phyloP scores from a whole-genome alignment of 257 asterid genomes.

The Solanum chilense region DNA sequence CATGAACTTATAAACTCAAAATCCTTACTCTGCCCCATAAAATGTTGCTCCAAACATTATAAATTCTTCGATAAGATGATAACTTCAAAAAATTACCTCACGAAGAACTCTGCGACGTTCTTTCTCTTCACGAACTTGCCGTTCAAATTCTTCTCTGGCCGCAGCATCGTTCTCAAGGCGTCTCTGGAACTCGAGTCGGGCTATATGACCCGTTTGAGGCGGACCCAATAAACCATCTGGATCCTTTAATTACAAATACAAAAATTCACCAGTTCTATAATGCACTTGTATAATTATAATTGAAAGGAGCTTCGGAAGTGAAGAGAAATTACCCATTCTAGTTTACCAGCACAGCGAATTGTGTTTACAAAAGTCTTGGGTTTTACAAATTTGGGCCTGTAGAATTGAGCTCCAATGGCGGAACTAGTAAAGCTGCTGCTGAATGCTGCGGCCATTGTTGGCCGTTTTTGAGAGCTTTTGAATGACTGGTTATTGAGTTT shows the following conservation, averaged over 20 bases:
- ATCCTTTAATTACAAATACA: constrained; percentile 35
- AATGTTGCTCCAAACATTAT: background rate
- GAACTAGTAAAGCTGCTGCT: constrained; percentile 28
- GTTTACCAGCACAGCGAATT: constrained; percentile 52
- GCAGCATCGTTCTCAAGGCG: constrained; percentile 59
- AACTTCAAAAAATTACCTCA: constrained; percentile 24
- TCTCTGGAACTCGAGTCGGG: constrained; percentile 52
- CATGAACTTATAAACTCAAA: no score
- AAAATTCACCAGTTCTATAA: background rate
- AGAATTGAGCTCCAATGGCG: constrained; percentile 13
- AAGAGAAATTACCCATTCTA: constrained; percentile 44
- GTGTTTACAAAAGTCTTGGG: constrained; percentile 19
- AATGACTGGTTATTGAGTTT: background rate
- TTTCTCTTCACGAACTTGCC: constrained; percentile 63
- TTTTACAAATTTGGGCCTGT: constrained; percentile 7
- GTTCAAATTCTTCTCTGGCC: constrained; percentile 68
- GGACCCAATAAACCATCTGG: constrained; percentile 78
- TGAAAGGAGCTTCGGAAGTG: background rate
- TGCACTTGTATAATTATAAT: background rate
- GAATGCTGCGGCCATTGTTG: constrained; percentile 48
- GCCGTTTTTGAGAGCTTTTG: constrained; percentile 13
- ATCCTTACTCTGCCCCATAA: background rate
- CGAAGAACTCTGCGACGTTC: constrained; percentile 53
- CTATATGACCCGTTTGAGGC: constrained; percentile 58
- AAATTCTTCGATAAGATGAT: background rate